Evolutionary conservation across 179 eudicot genomes (phyloP).

Genomic region (Gypsophila paniculata): DNA sequence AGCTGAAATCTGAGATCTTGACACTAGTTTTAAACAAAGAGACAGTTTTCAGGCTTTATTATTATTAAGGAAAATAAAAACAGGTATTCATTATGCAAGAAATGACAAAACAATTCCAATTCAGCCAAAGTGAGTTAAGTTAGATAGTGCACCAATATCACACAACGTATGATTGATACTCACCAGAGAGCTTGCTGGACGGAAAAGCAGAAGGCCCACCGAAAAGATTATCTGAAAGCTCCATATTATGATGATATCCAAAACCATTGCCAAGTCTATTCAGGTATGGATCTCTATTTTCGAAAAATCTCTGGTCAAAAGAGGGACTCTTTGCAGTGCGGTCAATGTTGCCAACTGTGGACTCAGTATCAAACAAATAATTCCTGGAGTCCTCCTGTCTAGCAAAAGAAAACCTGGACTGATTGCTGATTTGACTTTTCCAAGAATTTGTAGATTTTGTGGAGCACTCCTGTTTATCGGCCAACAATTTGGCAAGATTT

Average conservation of each 20-base stretch:
- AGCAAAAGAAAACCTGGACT: constrained; percentile 95
- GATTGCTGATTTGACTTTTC: constrained; percentile 65
- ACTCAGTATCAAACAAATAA: constrained; percentile 33
- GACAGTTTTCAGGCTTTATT: constrained; percentile 2
- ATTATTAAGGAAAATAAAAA: neutral
- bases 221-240: constrained; percentile 39
- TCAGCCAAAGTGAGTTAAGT: neutral
- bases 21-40: constrained; percentile 31
- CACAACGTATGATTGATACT: constrained; percentile 24
- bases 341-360: constrained; percentile 37
- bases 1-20: constrained; percentile 75
- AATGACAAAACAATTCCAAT: neutral
- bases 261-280: constrained; percentile 42
- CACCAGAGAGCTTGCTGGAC: constrained; percentile 52
- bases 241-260: constrained; percentile 46
- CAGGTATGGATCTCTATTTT: constrained; percentile 37
- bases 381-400: constrained; percentile 61
- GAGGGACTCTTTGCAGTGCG: constrained; percentile 30
- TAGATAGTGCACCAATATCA: neutral
- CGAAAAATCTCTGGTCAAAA: constrained; percentile 37
- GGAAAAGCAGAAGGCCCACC: constrained; percentile 38
- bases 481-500: constrained; percentile 57
- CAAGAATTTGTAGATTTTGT: constrained; percentile 42
- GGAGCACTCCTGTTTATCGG: constrained; percentile 51
- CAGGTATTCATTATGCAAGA: neutral